Evolutionary conservation across 768 basidiomycete genomes (phyloP).

Genomic region (Cubamyces lactineus): DNA sequence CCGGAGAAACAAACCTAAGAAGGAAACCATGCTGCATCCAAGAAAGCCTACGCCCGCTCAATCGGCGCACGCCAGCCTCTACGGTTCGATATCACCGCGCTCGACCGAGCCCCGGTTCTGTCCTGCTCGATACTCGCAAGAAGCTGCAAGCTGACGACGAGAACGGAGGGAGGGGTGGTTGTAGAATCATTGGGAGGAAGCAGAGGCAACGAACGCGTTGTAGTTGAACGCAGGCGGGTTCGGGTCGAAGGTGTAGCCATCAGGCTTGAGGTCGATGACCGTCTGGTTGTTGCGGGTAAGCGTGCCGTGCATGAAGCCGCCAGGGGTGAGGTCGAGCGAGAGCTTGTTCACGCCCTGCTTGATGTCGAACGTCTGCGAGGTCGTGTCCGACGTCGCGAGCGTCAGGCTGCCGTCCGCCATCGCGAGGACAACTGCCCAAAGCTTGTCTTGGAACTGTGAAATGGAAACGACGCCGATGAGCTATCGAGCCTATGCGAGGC

Average conservation of each 20-base stretch:
- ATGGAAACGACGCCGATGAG: background rate
- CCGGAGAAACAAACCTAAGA: constrained; percentile 2
- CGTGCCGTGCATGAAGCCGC: constrained; percentile 55
- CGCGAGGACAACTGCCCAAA: constrained; percentile 70
- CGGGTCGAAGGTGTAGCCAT: constrained; percentile 45
- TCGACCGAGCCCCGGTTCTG: too few relatives aligned
- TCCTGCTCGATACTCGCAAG: too few relatives aligned
- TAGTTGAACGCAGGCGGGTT: constrained; percentile 54
- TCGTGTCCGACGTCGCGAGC: constrained; percentile 46
- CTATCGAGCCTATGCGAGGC: background rate
- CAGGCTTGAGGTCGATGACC: constrained; percentile 51
- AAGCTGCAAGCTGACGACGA: too few relatives aligned
- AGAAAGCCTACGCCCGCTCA: too few relatives aligned
- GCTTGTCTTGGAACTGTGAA: constrained; percentile 47
- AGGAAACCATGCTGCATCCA: background rate
- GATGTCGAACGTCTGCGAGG: constrained; percentile 44
- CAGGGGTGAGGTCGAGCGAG: constrained; percentile 56
- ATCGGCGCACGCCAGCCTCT: background rate
- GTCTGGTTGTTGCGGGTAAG: constrained; percentile 55
- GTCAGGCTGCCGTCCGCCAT: constrained; percentile 55
- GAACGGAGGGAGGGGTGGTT: too few relatives aligned
- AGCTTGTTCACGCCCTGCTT: constrained; percentile 63
- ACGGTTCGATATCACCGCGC: background rate
- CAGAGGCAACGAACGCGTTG: constrained; percentile 57
- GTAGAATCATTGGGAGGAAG: constrained; percentile 10